A percentile compares a stretch with the other conserved stretches of the same genome.
Conservation (phyloP, 1,284 basidiomycete genomes). For the Athelia psychrophila region DNA sequence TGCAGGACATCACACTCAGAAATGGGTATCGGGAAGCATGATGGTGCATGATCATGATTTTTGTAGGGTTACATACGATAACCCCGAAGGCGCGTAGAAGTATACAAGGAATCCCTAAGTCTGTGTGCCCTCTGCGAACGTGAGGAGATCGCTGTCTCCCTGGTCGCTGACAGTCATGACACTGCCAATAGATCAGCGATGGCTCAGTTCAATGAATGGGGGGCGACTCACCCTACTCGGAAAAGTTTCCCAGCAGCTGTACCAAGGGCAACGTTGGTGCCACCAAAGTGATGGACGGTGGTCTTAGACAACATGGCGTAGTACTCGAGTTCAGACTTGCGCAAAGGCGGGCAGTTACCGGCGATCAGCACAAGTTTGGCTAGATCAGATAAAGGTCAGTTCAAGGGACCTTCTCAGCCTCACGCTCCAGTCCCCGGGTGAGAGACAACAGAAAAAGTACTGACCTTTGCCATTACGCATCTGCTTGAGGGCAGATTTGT, state of each 20-base stretch:
- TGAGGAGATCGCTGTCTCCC: conserved; percentile 95
- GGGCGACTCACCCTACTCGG: conserved; percentile 85
- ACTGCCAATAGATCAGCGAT: conserved; percentile 36
- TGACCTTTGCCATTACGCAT: conserved; percentile 98
- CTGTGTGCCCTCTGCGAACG: conserved; percentile 61
- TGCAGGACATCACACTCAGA: not conserved
- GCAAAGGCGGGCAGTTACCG: conserved; percentile 97
- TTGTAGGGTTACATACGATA: not conserved
- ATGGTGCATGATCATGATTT: not conserved
- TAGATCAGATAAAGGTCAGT: conserved; percentile 52
- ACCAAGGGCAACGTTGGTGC: conserved; percentile 96
- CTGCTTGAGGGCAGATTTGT: conserved; percentile 97
- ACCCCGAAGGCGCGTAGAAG: not conserved
- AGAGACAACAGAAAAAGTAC: conserved; percentile 40
- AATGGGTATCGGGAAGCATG: not conserved
- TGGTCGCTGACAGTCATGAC: conserved; percentile 97
- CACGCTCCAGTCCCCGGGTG: conserved; percentile 88
- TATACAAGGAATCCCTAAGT: not conserved
- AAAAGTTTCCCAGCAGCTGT: conserved; percentile 99
- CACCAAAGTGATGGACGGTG: conserved; percentile 94
- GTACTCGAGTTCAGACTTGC: conserved; percentile 99
- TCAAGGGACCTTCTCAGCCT: conserved; percentile 96
- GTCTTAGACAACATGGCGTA: conserved; percentile 99
- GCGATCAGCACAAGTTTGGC: conserved; percentile 99
- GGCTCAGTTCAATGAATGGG: not conserved